These are phyloP conservation scores for Flaveria robusta DNA, from an alignment of 129 eudicot species.

Conservation along the genomic window DNA sequence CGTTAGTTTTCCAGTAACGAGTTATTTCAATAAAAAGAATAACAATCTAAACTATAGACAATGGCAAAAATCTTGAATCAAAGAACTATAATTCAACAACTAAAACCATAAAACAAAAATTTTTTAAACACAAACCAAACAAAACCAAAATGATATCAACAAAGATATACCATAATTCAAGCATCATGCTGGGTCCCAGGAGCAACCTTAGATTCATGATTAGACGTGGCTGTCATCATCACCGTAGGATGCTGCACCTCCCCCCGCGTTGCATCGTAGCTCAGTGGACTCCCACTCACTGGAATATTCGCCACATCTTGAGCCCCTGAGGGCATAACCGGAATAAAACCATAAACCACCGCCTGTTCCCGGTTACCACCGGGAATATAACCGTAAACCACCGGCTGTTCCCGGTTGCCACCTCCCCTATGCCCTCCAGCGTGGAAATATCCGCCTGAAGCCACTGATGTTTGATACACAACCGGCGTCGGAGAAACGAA, in stretches of 20 bases:
- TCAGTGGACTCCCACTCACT: conserved; percentile 36
- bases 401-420: conserved; percentile 57
- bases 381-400: conserved; percentile 37
- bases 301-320: conserved; percentile 40
- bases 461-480: conserved; percentile 24
- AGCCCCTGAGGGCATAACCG: conserved; percentile 36
- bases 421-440: conserved; percentile 30
- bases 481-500: conserved; percentile 26
- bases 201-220: conserved; percentile 27
- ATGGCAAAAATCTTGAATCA: neutral
- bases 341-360: conserved; percentile 52
- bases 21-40: neutral
- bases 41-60: neutral
- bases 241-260: conserved; percentile 32
- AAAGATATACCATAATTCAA: conserved; percentile 24
- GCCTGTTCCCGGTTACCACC: conserved; percentile 53
- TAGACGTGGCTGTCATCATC: conserved; percentile 30
- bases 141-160: conserved; percentile 24
- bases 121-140: conserved; percentile 13
- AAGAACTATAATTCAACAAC: conserved; percentile 8
- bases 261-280: conserved; percentile 30
- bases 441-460: conserved; percentile 35
- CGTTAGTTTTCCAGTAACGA: neutral
- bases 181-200: conserved; percentile 28
- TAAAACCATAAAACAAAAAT: conserved; percentile 23